A percentile compares a stretch with the other conserved stretches of the same genome.
Conservation (phyloP, 805 yeast genomes). For the Ogataea saltuana region DNA sequence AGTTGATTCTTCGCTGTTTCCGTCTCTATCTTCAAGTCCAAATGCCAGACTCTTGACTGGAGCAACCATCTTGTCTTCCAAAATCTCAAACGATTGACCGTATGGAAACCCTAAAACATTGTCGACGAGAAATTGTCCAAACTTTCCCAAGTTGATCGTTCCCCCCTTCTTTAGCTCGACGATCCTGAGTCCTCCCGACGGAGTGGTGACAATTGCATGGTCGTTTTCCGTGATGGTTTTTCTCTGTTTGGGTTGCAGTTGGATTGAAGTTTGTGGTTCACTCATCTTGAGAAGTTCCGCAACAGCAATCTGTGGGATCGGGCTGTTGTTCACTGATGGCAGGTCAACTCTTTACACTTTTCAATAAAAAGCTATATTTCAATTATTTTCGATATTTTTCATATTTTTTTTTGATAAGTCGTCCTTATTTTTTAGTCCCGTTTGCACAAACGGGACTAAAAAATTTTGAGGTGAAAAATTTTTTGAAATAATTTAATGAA, state of each 20-base stretch:
- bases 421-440: constrained; percentile 5
- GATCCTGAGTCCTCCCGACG: constrained; percentile 77
- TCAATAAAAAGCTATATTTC: too few relatives aligned
- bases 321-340: too few relatives aligned
- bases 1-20: constrained; percentile 25
- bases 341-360: too few relatives aligned
- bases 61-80: constrained; percentile 51
- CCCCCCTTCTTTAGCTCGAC: constrained; percentile 65
- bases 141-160: constrained; percentile 78
- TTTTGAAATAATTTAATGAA: constrained; percentile 8
- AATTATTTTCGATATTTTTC: background rate
- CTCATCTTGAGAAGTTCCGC: too few relatives aligned
- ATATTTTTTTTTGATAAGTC: constrained; percentile 4
- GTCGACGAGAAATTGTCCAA: constrained; percentile 79
- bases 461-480: constrained; percentile 19
- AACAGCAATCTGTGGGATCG: too few relatives aligned
- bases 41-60: constrained; percentile 46
- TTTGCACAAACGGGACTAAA: constrained; percentile 19
- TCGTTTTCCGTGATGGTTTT: constrained; percentile 52
- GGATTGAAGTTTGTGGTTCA: too few relatives aligned
- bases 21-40: constrained; percentile 26
- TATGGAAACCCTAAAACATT: constrained; percentile 77
- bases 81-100: constrained; percentile 88
- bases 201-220: constrained; percentile 68
- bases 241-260: too few relatives aligned